phyloP scores from a whole-genome alignment of 2,329 filamentous ascomycete genomes.

The Trichoderma oligosporum region DNA sequence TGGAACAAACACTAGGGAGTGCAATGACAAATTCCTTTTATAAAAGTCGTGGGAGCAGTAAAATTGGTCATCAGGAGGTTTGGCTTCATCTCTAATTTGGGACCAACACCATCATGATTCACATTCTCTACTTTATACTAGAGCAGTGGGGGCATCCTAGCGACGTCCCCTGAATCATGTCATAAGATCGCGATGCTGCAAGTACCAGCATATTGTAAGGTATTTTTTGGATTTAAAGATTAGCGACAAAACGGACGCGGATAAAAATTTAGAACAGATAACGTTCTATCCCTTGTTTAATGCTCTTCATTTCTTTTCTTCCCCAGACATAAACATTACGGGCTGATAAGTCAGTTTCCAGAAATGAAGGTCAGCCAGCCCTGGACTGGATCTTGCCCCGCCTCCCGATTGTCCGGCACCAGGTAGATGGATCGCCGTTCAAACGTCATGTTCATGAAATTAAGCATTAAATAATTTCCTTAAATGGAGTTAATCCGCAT shows the following conservation, averaged over 20 bases:
- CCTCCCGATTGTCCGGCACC: not conserved
- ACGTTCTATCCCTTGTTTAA: not conserved
- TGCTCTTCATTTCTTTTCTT: not conserved
- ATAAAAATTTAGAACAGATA: not conserved
- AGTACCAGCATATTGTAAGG: not conserved
- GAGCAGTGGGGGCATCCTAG: not conserved
- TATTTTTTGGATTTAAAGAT: no score
- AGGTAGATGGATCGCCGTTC: not conserved
- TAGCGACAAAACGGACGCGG: not conserved
- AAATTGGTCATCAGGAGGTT: not conserved
- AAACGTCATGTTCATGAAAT: slow-evolving; percentile 3
- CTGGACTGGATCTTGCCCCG: slow-evolving; percentile 12
- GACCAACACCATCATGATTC: not conserved
- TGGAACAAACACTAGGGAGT: not conserved
- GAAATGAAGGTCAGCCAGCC: slow-evolving; percentile 6
- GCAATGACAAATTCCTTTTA: not conserved
- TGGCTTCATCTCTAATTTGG: not conserved
- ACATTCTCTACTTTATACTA: not conserved
- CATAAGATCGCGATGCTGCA: not conserved
- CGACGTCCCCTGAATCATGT: not conserved
- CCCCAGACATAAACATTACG: not conserved
- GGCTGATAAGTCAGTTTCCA: slow-evolving; percentile 15
- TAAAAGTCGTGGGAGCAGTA: not conserved
- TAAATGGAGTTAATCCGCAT: not conserved
- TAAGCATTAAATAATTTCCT: slow-evolving; percentile 5